Base-by-base conservation (phyloP, 306 rosid species). In the Citrullus colocynthis region DNA sequence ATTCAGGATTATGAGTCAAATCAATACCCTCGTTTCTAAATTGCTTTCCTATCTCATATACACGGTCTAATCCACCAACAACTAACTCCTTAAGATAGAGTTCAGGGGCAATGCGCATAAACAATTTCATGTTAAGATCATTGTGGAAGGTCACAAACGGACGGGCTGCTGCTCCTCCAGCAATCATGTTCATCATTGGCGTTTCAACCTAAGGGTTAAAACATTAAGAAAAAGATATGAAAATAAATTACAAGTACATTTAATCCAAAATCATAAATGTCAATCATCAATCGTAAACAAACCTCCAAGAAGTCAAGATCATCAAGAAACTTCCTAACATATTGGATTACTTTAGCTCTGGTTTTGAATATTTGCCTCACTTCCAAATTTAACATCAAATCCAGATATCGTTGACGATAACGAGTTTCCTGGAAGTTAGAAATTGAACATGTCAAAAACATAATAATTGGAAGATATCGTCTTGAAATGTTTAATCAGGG, bases 161-260 rank as follows among this genome's bases (percentile, higher is more conserved):
- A 58, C 92, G 92, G 28, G 98, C 98, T 36, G 97, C 97, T 71
- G 97, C 98, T 76, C 97, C 98, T 80, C 97, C 97, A 62, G 98
- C 89, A 85, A 92, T 92, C 97, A 89, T 92, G 83, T 92, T 95
- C 98, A 95, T 89, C 97, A 95, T 95, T 49, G 99, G 99, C 49
- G 99, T 92, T 89, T 95, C 99, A 78, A 95, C 99, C 99, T 95
- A 77, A 75, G 45, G 75, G 80, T 54, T 36, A 36, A 6, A 30
- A 28, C 9, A 30, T 72, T 63, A 75, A 82, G 74, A 60, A 55
- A 37, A 75, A 20, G 14, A 75, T 17, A 82, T 39, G 13, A 8
- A 78, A 37, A 78, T 44, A 55, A 71, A 76, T 16, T 11, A 37
- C 24, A 55, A 52, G 52, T 15, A 57, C 5, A 60, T 6, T 14